Evolutionary conservation across 2,329 filamentous ascomycete genomes (phyloP), one percentile per base, ranked within the genome.

Genomic region (Xylaria polymorpha): DNA sequence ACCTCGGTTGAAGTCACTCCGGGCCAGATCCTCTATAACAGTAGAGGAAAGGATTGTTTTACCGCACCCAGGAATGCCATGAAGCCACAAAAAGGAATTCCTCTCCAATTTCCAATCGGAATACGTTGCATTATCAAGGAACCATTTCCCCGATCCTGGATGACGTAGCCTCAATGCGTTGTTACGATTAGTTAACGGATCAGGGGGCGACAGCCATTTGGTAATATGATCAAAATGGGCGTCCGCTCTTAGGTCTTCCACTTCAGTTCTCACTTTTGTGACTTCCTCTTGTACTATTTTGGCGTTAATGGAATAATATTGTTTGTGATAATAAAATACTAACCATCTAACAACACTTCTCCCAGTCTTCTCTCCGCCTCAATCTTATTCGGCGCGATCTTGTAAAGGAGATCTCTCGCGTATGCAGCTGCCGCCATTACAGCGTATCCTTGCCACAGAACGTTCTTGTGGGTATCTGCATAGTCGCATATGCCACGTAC

Each of bases 31-130:
- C 64, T 80, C 60, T n/a, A 83, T 74, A 32, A 83, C 70, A 1
- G 76, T 79, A 6, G 79, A 81, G 66, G 77, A 79, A 0, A 83
- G 74, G 61, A 83, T 74, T 0, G 80, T 83, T 69, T 83, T 83
- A 12, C 82, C 81, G 58, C 81, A 83, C 44, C 81, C 81, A 20
- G 79, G 76, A 25, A 81, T 81, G 1, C 81, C 80, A 70, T 81
- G 64, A 6, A 83, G 75, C 80, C 80, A 83, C 0, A 83, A 66
- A 63, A 75, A 75, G 6, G 78, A 80, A 14, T 73, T 73, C 18
- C 59, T 37, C 15, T 57, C 50, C 0, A 39, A 69, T 65, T 77
- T 81, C 81, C 80, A 83, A 14, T 53, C 51, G 0, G 14, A 15
- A 64, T 79, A 82, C 4, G 64, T 20, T 6, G 69, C 37, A n/a